Conservation (phyloP, 2,329 filamentous ascomycete genomes). For the Cercospora berteroae region DNA sequence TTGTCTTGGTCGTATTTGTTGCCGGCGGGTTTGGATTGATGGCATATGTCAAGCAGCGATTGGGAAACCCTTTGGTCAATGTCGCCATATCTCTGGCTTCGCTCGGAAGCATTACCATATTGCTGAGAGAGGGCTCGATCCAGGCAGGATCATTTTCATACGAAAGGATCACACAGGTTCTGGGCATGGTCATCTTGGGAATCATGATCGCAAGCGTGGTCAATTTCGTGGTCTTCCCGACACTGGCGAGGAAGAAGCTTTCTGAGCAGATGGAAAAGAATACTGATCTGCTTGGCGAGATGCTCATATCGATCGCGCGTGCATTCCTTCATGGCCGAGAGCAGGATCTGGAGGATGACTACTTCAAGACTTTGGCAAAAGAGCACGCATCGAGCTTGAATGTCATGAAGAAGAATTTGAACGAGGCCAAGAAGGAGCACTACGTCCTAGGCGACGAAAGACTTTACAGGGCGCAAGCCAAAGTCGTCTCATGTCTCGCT, state of each 20-base stretch:
- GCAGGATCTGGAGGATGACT: slow-evolving; percentile 66
- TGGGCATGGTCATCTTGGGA: slow-evolving; percentile 81
- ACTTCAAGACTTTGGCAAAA: slow-evolving; percentile 58
- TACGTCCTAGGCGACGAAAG: slow-evolving; percentile 76
- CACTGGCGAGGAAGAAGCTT: slow-evolving; percentile 71
- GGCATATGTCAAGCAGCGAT: slow-evolving; percentile 46
- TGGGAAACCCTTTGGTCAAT: slow-evolving; percentile 43
- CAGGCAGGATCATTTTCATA: slow-evolving; percentile 78
- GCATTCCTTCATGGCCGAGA: slow-evolving; percentile 83
- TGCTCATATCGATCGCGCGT: slow-evolving; percentile 75
- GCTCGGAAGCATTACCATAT: slow-evolving; percentile 81
- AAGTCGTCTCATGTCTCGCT: slow-evolving; percentile 79
- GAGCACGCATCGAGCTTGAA: slow-evolving; percentile 67
- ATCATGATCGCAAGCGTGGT: slow-evolving; percentile 69
- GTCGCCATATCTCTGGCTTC: slow-evolving; percentile 77
- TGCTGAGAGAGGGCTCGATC: slow-evolving; percentile 88
- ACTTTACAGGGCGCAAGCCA: slow-evolving; percentile 74
- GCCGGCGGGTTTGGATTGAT: slow-evolving; percentile 84
- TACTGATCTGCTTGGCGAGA: slow-evolving; percentile 73
- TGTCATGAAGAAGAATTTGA: slow-evolving; percentile 71
- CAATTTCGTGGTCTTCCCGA: slow-evolving; percentile 74
- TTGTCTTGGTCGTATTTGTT: slow-evolving; percentile 80
- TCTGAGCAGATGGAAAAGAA: slow-evolving; percentile 70
- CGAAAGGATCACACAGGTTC: slow-evolving; percentile 74
- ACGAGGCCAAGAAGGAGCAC: slow-evolving; percentile 86